Evolutionary conservation across 1,139 yeast species (phyloP), one percentile per base, ranked within the genome.

Genomic region (Debaryomyces psychrophilus): DNA sequence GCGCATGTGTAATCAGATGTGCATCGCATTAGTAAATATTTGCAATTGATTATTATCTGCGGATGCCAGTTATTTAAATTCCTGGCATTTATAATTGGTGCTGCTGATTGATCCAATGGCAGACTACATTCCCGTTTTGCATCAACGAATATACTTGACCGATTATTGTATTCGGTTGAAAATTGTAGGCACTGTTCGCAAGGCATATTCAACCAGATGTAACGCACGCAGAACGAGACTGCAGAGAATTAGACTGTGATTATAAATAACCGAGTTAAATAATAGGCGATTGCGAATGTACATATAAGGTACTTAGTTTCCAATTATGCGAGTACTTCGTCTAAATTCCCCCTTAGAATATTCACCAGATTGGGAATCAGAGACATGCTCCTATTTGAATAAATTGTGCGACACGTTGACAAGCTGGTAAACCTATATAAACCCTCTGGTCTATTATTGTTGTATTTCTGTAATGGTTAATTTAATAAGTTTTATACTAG

Each of bases 271-370:
- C 25, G 18, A 20, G 8, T 11, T 20, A 22, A 18, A 18, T 18
- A n/a, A 33, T 33, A 26, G 28, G 28, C 28, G 28, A 9, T 26
- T 26, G 33, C 33, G 33, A 15, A 6, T 3, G 33, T 20, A 31
- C 25, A 11, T 33, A 33, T 5, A n/a, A n/a, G 28, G 28, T 26
- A 8, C 28, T 20, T 26, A 18, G 25, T 8, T n/a, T 18, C 20
- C 18, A 20, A 33, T 33, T 33, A n/a, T 33, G 36, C 36, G 36
- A 12, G 36, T 8, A 12, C 22, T n/a, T 33, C 36, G 36, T 33
- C 36, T 33, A 33, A 33, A 15, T 4, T 20, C 23, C 20, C 20
- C 8, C 36, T 20, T 33, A 33, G 4, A 33, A 33, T 18, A 18
- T 3, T 11, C 23, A n/a, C 26, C 36, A 11, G 20, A 33, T 33